A percentile compares a stretch with the other conserved stretches of the same genome.
Evolutionary conservation across 2,329 filamentous ascomycete species (phyloP).

Genomic region (Neonectria sp.): DNA sequence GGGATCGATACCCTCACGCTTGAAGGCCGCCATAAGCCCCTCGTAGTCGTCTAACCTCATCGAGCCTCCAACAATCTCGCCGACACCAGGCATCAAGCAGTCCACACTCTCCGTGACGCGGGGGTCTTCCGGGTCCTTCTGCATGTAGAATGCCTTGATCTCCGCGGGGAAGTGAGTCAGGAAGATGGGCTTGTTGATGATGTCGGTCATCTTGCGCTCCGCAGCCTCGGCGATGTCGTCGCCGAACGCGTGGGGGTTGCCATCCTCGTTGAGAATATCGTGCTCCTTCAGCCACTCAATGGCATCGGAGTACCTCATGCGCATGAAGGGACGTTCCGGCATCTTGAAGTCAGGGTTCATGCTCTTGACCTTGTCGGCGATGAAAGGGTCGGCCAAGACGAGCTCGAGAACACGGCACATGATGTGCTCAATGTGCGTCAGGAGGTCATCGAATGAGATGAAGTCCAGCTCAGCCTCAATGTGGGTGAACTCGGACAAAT

Average conservation of each 20-base stretch:
- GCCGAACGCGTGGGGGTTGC: constrained; percentile 89
- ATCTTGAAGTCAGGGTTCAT: constrained; percentile 93
- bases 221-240: constrained; percentile 99
- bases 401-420: constrained; percentile 89
- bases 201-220: constrained; percentile 96
- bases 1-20: constrained; percentile 87
- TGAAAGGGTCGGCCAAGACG: constrained; percentile 80
- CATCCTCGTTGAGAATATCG: constrained; percentile 94
- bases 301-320: constrained; percentile 95
- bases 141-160: constrained; percentile 99
- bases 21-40: constrained; percentile 90
- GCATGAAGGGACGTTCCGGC: constrained; percentile 88
- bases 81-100: constrained; percentile 88
- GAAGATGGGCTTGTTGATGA: constrained; percentile 95
- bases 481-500: constrained; percentile 97
- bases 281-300: constrained; percentile 95
- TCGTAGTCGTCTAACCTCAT: constrained; percentile 97
- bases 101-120: constrained; percentile 96
- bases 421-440: constrained; percentile 88
- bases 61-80: constrained; percentile 95
- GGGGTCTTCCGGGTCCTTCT: constrained; percentile 83
- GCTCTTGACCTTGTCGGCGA: constrained; percentile 81
- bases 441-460: constrained; percentile 91
- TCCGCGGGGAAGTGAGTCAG: constrained; percentile 96
- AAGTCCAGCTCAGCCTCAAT: constrained; percentile 97